A percentile compares a stretch with the other conserved stretches of the same genome.
These are phyloP conservation scores for Spathaspora boniae DNA, from an alignment of 805 yeast species.

Conservation along the genomic window DNA sequence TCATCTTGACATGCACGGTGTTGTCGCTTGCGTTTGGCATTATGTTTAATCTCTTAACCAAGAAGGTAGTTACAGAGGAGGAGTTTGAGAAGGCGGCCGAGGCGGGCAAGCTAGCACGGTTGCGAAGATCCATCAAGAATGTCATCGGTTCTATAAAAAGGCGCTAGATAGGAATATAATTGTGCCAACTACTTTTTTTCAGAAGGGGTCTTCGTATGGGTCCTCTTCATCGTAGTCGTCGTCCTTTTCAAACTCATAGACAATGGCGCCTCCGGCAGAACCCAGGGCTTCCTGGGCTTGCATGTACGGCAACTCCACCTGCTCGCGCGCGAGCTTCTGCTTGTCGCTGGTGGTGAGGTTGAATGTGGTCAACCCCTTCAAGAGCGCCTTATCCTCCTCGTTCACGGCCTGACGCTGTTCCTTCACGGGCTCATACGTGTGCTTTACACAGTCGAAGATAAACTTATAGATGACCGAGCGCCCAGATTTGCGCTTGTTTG, in stretches of 20 bases:
- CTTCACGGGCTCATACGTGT: conserved; percentile 33
- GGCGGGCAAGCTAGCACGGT: conserved; percentile 13
- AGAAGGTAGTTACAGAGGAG: conserved; percentile 71
- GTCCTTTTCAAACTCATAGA: conserved; percentile 92
- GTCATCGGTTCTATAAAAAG: not conserved
- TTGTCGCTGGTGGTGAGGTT: conserved; percentile 71
- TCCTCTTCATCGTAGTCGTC: conserved; percentile 98
- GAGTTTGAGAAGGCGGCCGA: conserved; percentile 36
- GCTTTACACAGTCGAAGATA: conserved; percentile 46
- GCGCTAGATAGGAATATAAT: conserved; percentile 1
- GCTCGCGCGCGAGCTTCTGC: conserved; percentile 75
- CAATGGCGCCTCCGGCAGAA: conserved; percentile 82
- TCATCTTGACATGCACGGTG: conserved; percentile 87
- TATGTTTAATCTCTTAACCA: conserved; percentile 71
- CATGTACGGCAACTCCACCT: conserved; percentile 87
- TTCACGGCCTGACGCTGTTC: conserved; percentile 18
- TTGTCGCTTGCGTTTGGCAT: conserved; percentile 92
- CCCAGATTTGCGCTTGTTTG: conserved; percentile 81
- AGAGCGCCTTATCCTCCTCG: conserved; percentile 49
- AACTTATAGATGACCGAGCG: conserved; percentile 60
- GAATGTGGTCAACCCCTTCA: conserved; percentile 82
- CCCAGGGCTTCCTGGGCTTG: conserved; percentile 75
- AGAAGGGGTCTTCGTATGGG: conserved; percentile 95
- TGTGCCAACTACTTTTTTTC: conserved; percentile 10
- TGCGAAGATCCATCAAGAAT: conserved; percentile 10